phyloP scores from a whole-genome alignment of 306 rosid species.

The Carpinus viminea region DNA sequence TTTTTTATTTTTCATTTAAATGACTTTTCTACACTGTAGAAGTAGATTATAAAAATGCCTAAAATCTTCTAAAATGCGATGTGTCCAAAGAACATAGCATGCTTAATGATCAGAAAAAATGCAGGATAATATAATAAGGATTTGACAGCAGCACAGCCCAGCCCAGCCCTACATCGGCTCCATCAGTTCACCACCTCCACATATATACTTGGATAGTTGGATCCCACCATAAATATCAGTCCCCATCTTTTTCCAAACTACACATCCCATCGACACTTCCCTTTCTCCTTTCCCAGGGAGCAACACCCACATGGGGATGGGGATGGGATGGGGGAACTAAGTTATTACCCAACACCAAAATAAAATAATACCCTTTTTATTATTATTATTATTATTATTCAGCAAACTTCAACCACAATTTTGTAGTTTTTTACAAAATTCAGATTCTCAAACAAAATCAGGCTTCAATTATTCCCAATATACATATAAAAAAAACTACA shows the following conservation, averaged over 20 bases:
- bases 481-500: neutral
- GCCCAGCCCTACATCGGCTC: neutral
- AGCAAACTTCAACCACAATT: no score
- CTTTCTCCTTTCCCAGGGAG: constrained; percentile 3
- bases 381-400: no score
- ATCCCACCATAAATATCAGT: constrained; percentile 13
- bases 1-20: no score
- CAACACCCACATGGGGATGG: constrained; percentile 28
- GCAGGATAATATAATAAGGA: constrained; percentile 2
- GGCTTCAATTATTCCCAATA: neutral
- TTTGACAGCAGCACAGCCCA: constrained; percentile 11
- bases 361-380: no score
- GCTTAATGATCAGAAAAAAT: neutral
- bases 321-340: neutral
- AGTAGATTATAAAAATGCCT: no score
- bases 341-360: neutral
- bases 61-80: no score
- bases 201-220: neutral
- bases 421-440: neutral
- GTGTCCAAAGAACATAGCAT: neutral
- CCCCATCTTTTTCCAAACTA: constrained; percentile 15
- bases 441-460: neutral
- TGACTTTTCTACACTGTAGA: no score
- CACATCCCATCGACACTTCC: constrained; percentile 5
- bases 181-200: constrained; percentile 4